Evolutionary conservation across 2,329 filamentous ascomycete genomes (phyloP), one percentile per base, ranked within the genome.

Genomic region (Fusarium dimerum): DNA sequence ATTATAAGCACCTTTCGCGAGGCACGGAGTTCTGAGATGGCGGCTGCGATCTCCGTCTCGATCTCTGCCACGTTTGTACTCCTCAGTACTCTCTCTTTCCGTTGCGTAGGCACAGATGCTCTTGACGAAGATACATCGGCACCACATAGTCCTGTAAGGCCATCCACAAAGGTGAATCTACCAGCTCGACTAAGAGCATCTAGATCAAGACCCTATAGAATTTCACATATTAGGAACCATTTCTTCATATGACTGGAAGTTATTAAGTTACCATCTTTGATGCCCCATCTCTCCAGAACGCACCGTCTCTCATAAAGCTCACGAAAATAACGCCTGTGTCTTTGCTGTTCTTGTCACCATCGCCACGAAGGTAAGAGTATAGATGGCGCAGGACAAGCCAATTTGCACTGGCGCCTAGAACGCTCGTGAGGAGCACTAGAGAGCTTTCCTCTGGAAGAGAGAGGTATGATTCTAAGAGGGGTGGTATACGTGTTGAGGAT

Each of bases 261-360:
- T 29, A 32, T 18, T 6, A 40, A 59, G 63, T 55, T 48, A 90
- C 88, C 66, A 91, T 71, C 70, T 86, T 86, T 48, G 83, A 80
- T 2, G 80, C 81, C 45, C 89, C 87, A 3, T 86, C 82, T 56
- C 77, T 85, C 91, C 92, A 97, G 67, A 96, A 95, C 1, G 81
- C 76, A 57, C 81, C 82, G 63, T 93, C 88, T 54, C 90, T 81
- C 72, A 96, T 75, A 72, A 94, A 96, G 74, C 89, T 95, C 52
- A 94, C 85, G 3, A 97, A 77, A 3, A 96, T 78, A 1, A 97
- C 81, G 45, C 76, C 79, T 26, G 70, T 72, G 41, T 73, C 72
- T 11, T 67, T 66, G 13, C 61, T 60, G 15, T 39, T 50, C 29
- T 45, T 51, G 29, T 58, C 60, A 7, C 63, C 53, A 40, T 48